These are phyloP conservation scores for Malassezia nana DNA, from an alignment of 1,284 basidiomycete species.

Conservation along the genomic window DNA sequence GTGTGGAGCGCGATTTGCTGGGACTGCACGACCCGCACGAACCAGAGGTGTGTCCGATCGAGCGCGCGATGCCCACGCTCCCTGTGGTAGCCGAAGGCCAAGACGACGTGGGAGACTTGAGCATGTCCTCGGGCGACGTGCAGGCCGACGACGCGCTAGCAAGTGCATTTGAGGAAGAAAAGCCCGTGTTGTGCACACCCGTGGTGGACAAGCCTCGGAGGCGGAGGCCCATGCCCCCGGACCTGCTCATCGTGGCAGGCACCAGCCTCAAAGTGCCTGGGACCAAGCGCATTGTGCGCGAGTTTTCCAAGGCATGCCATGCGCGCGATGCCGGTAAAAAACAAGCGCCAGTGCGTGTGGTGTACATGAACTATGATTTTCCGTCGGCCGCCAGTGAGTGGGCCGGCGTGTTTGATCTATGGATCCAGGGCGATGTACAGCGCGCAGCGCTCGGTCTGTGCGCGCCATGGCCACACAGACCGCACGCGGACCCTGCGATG, in stretches of 20 bases:
- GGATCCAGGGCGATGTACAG: constrained; percentile 82
- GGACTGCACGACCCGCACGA: constrained; percentile 43
- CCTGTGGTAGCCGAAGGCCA: not conserved
- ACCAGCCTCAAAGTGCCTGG: constrained; percentile 92
- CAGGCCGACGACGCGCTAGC: constrained; percentile 26
- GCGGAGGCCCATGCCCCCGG: constrained; percentile 56
- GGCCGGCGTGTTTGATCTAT: constrained; percentile 82
- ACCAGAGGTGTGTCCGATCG: constrained; percentile 37
- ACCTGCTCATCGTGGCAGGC: constrained; percentile 87
- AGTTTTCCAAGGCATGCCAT: constrained; percentile 76
- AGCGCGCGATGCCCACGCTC: constrained; percentile 15
- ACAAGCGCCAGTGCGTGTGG: constrained; percentile 56
- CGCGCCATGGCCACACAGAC: not conserved
- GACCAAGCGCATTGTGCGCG: constrained; percentile 80
- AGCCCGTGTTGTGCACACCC: not conserved
- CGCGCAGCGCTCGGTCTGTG: constrained; percentile 34
- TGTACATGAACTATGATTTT: constrained; percentile 82
- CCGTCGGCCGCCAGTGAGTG: constrained; percentile 74
- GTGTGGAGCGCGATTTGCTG: constrained; percentile 42
- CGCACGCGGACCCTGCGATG: not conserved
- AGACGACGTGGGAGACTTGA: constrained; percentile 2
- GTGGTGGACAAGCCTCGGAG: constrained; percentile 20
- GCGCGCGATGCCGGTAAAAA: constrained; percentile 33
- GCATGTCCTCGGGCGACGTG: constrained; percentile 1
- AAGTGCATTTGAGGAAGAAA: constrained; percentile 23